Conservation (phyloP, 306 rosid genomes). For the Trifolium pratense region DNA sequence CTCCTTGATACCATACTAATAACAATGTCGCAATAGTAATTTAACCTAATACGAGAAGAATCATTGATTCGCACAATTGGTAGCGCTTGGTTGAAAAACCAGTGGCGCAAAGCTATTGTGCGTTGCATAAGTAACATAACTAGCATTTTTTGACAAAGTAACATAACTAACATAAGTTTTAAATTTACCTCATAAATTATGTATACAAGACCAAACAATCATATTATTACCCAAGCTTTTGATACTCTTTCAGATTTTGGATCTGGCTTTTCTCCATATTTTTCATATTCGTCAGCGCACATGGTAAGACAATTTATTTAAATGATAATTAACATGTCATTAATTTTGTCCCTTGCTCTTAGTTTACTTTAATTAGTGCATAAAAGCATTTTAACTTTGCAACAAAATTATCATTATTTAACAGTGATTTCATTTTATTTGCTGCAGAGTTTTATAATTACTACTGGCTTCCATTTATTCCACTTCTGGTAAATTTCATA, state of each 20-base stretch:
- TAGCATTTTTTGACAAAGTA: too few relatives aligned
- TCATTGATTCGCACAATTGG: too few relatives aligned
- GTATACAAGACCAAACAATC: not conserved
- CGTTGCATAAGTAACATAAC: too few relatives aligned
- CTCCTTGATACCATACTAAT: too few relatives aligned
- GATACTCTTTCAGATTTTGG: slow-evolving; percentile 59
- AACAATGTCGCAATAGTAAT: too few relatives aligned
- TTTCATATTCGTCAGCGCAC: slow-evolving; percentile 61
- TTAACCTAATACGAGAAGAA: too few relatives aligned
- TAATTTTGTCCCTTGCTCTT: too few relatives aligned
- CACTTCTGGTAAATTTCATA: slow-evolving; percentile 56
- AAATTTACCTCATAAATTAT: too few relatives aligned
- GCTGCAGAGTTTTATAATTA: slow-evolving; percentile 69
- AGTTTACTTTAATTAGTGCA: not conserved
- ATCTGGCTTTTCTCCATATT: slow-evolving; percentile 66
- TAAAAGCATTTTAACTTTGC: not conserved
- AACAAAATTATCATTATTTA: slow-evolving; percentile 15
- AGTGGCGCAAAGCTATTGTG: too few relatives aligned
- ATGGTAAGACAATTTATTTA: slow-evolving; percentile 64
- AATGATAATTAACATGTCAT: too few relatives aligned
- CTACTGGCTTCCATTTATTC: slow-evolving; percentile 81
- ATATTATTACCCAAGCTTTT: slow-evolving; percentile 12
- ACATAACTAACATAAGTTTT: too few relatives aligned
- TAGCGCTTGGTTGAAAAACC: too few relatives aligned
- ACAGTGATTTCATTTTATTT: not conserved